Conservation (phyloP, 1,284 basidiomycete species). For the Puccinia horiana region DNA sequence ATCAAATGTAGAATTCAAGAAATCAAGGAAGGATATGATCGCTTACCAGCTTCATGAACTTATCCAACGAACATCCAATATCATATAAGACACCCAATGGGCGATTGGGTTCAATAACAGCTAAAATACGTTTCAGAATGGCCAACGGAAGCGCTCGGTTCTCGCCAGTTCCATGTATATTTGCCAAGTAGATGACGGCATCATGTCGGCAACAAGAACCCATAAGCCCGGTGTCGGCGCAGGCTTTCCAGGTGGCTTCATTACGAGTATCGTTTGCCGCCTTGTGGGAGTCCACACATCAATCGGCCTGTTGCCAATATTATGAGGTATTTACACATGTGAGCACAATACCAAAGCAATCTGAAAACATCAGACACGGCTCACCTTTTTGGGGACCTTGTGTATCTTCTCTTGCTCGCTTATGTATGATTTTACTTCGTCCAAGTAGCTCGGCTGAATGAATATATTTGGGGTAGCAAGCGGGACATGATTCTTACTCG, state of each 20-base stretch:
- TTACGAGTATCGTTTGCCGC: conserved; percentile 4
- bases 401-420: neutral
- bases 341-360: too few species aligned
- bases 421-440: neutral
- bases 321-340: too few species aligned
- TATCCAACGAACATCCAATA: neutral
- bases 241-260: neutral
- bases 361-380: neutral
- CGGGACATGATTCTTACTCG: neutral
- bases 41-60: neutral
- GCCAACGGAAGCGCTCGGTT: neutral
- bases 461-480: neutral
- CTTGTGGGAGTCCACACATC: neutral
- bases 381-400: conserved; percentile 1
- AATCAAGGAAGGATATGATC: too few species aligned
- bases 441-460: neutral
- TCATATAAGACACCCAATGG: too few species aligned
- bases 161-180: neutral
- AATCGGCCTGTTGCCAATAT: neutral
- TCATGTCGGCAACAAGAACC: neutral
- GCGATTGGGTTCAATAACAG: neutral
- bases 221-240: neutral
- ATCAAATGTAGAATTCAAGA: neutral
- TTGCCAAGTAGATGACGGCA: neutral
- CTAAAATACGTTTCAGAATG: neutral